These are phyloP conservation scores for Lasiosphaeria hispida DNA, from an alignment of 495 filamentous ascomycete species.

Conservation along the genomic window DNA sequence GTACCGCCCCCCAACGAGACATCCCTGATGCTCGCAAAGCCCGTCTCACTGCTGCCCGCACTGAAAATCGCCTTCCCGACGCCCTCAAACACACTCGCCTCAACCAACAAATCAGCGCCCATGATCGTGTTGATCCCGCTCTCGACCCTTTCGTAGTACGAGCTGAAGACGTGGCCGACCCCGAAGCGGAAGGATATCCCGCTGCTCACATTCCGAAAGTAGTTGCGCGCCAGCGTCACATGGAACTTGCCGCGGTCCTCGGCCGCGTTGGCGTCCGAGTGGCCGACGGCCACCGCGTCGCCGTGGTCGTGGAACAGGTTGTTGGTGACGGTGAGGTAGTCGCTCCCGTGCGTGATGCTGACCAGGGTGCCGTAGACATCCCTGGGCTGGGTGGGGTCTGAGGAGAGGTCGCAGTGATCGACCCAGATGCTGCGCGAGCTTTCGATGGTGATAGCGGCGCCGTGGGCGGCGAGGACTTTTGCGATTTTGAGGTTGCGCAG, in stretches of 20 bases:
- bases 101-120: constrained; percentile 6
- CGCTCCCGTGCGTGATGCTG: constrained; percentile 53
- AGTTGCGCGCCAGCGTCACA: constrained; percentile 58
- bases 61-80: neutral
- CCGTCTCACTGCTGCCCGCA: neutral
- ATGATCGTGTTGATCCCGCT: neutral
- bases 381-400: constrained; percentile 6
- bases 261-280: constrained; percentile 46
- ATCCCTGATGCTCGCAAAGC: constrained; percentile 1
- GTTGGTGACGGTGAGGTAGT: constrained; percentile 43
- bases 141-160: neutral
- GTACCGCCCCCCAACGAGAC: neutral
- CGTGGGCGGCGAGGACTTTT: constrained; percentile 48
- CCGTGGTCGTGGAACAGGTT: constrained; percentile 53
- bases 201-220: constrained; percentile 57
- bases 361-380: constrained; percentile 42
- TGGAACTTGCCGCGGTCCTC: constrained; percentile 51
- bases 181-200: constrained; percentile 59
- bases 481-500: constrained; percentile 53
- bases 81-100: constrained; percentile 5
- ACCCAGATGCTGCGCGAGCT: constrained; percentile 56
- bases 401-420: constrained; percentile 62
- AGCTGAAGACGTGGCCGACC: constrained; percentile 47
- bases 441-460: constrained; percentile 43
- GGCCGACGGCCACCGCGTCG: constrained; percentile 57